phyloP scores from a whole-genome alignment of 2,329 filamentous ascomycete species.

The Calonectria naviculata region DNA sequence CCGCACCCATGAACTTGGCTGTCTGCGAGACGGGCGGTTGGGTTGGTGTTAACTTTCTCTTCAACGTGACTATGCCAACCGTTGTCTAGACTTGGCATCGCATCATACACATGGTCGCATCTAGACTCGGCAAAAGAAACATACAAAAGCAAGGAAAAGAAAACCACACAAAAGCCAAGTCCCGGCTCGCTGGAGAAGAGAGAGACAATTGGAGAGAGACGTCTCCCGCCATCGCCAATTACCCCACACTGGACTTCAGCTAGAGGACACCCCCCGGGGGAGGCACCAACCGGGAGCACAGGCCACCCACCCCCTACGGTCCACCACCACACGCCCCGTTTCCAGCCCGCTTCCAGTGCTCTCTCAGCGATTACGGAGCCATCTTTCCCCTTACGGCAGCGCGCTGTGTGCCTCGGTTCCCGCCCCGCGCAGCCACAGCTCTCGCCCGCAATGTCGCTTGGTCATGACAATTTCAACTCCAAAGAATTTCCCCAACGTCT shows the following conservation, averaged over 20 bases:
- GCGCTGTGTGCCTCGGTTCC: too few relatives aligned
- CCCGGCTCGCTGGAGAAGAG: not conserved
- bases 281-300: not conserved
- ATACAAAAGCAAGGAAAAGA: not conserved
- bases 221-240: not conserved
- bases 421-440: not conserved
- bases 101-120: not conserved
- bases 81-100: not conserved
- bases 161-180: not conserved
- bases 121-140: not conserved
- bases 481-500: constrained; percentile 3
- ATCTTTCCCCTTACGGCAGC: constrained; percentile 4
- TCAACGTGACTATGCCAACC: not conserved
- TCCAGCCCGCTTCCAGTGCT: not conserved
- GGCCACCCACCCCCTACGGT: not conserved
- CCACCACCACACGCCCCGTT: not conserved
- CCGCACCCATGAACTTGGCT: not conserved
- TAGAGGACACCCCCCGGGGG: not conserved
- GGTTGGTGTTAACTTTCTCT: not conserved
- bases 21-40: too few relatives aligned
- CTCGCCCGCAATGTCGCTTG: constrained; percentile 3
- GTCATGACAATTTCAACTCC: constrained; percentile 10
- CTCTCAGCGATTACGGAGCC: constrained; percentile 4
- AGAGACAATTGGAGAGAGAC: not conserved
- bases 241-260: not conserved